A percentile compares a stretch with the other conserved stretches of the same genome.
Conservation (phyloP, 2,329 filamentous ascomycete genomes). For the Colletotrichum lupini region DNA sequence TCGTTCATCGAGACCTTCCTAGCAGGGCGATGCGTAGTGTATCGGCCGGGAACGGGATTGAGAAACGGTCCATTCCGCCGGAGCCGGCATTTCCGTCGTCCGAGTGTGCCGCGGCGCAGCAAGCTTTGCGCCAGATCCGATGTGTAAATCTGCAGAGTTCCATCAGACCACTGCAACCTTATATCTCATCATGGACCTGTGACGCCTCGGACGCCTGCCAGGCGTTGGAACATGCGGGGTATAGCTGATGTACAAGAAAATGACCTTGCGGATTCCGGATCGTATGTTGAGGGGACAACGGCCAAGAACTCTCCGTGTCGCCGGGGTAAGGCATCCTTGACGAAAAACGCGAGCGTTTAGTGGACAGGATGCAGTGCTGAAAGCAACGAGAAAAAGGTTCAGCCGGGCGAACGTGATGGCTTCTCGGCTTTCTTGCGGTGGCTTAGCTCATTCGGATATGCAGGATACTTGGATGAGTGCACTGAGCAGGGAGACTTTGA, state of each 20-base stretch:
- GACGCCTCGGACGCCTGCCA: not conserved
- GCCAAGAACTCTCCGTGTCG: not conserved
- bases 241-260: not conserved
- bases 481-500: not conserved
- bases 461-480: not conserved
- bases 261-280: not conserved
- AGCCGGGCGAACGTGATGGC: not conserved
- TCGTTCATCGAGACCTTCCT: not conserved
- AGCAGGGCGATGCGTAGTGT: not conserved
- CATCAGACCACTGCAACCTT: not conserved
- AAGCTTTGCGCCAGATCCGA: not conserved
- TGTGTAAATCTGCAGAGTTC: not conserved
- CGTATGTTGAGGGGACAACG: not conserved
- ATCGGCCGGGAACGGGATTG: not conserved
- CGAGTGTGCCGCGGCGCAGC: not conserved
- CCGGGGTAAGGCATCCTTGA: not conserved
- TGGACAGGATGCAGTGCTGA: not conserved
- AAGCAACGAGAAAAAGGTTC: not conserved
- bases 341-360: not conserved
- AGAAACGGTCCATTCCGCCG: not conserved
- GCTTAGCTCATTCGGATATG: not conserved
- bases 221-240: not conserved
- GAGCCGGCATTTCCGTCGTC: not conserved
- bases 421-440: not conserved
- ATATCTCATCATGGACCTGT: not conserved